Conservation (phyloP, 768 basidiomycete species). For the Agaricus blazei region DNA sequence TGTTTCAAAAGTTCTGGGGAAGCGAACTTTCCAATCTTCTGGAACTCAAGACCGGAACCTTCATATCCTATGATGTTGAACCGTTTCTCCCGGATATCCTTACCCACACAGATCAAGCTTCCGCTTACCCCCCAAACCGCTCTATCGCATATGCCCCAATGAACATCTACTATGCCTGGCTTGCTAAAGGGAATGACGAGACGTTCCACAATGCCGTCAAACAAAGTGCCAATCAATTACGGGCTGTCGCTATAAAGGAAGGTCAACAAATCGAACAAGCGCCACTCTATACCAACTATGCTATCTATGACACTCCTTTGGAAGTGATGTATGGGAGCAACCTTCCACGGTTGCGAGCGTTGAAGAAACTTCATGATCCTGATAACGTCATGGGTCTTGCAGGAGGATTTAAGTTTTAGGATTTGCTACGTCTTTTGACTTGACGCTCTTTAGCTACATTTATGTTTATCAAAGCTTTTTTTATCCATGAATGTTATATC, state of each 20-base stretch:
- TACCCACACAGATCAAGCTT: slow-evolving; percentile 27
- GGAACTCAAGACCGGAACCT: slow-evolving; percentile 19
- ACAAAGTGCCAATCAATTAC: slow-evolving; percentile 34
- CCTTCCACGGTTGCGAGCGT: slow-evolving; percentile 29
- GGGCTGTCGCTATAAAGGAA: slow-evolving; percentile 30
- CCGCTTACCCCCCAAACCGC: slow-evolving; percentile 47
- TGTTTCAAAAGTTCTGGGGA: slow-evolving; percentile 39
- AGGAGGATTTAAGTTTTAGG: slow-evolving; percentile 56
- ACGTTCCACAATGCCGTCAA: slow-evolving; percentile 35
- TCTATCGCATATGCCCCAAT: slow-evolving; percentile 34
- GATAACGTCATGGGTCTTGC: slow-evolving; percentile 57
- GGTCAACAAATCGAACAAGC: slow-evolving; percentile 33
- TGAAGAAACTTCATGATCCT: slow-evolving; percentile 50
- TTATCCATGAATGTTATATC: no score
- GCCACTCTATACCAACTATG: slow-evolving; percentile 57
- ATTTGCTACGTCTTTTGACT: not conserved
- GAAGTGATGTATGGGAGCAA: slow-evolving; percentile 47
- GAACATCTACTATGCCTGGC: slow-evolving; percentile 46
- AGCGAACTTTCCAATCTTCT: slow-evolving; percentile 13
- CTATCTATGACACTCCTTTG: slow-evolving; percentile 45
- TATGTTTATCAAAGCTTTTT: no score
- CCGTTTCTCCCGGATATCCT: slow-evolving; percentile 41
- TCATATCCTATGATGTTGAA: slow-evolving; percentile 46
- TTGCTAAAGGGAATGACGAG: slow-evolving; percentile 29
- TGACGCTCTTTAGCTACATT: not conserved